Evolutionary conservation across 2,329 filamentous ascomycete genomes (phyloP), one percentile per base, ranked within the genome.

Genomic region (Trichoderma citrinoviride): DNA sequence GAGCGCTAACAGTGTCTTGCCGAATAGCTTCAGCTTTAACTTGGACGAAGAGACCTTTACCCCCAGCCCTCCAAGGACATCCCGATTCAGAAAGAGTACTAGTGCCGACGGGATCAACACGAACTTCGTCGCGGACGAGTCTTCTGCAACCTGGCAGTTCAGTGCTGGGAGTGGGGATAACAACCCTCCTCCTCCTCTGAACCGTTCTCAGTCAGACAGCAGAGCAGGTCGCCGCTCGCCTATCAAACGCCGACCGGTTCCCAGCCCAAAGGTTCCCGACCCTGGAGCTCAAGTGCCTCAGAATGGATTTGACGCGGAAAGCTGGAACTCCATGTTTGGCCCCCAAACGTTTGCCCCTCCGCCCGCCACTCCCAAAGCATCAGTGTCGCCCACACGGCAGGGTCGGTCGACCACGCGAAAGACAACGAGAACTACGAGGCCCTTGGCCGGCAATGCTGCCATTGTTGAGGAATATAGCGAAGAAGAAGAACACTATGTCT

Each of bases 51-150:
- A 82, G 46, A 76, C 77, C 0, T 79, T 80, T 61, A 69, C 71
- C 12, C 69, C 70, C 37, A 73, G 77, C 6, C 73, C 75, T 10
- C 71, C 77, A n/a, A 72, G 76, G 21, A 74, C 72, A 41, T 74
- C 77, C 47, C 74, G 73, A 3, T 85, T 86, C 66, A 71, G 77
- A 44, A 81, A 80, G 23, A 61, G 47, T 66, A 81, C 75, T 64
- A 87, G 83, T 69, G 77, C 82, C 21, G 85, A 89, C 64, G 85
- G 83, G 58, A 88, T 89, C 69, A 85, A 86, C 73, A 88, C 86
- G 19, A 83, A 77, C 44, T 89, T 89, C 73, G 81, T 81, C 21
- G 77, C 82, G 4, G 80, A 82, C 15, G 81, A 86, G 21, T 73
- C 77, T 49, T 69, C 76, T 5, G 74, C 76, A 40, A 73, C 76